Evolutionary conservation across 2,329 filamentous ascomycete genomes (phyloP).

Genomic region (Ceratocystis alfenasii): DNA sequence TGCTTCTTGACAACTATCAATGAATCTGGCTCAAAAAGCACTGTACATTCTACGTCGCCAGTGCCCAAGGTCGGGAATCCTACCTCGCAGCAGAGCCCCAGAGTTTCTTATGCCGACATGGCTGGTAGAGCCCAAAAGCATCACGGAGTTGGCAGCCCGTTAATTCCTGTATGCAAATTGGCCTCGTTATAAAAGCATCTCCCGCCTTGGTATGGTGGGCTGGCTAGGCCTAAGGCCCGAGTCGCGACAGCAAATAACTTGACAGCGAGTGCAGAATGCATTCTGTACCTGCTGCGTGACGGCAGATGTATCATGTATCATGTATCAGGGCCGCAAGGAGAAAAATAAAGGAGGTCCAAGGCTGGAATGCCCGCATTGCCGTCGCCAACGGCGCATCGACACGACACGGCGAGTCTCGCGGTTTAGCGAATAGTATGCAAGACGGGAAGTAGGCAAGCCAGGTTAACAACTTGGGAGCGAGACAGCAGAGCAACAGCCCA

Average conservation of each 20-base stretch:
- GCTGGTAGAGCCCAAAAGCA: neutral
- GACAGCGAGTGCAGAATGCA: neutral
- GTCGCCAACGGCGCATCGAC: neutral
- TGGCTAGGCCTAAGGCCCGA: neutral
- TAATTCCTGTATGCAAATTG: neutral
- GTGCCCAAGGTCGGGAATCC: neutral
- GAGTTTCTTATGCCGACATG: neutral
- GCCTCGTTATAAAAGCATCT: neutral
- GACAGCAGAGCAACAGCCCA: neutral
- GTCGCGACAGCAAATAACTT: neutral
- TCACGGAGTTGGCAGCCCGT: too few species aligned
- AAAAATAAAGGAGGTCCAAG: neutral
- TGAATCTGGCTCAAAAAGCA: neutral
- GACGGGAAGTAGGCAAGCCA: neutral
- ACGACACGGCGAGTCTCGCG: neutral
- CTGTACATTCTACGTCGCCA: neutral
- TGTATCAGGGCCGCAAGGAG: neutral
- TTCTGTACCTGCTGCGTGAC: neutral
- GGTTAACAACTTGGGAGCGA: too few species aligned
- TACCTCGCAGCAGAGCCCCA: neutral
- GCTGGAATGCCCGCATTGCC: too few species aligned
- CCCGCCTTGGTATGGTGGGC: neutral
- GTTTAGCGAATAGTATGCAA: constrained; percentile 1
- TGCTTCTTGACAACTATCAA: constrained; percentile 5
- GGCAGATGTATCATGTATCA: constrained; percentile 5